These are phyloP conservation scores for Yamadazyma membranifaciens DNA, from an alignment of 1,139 yeast genomes.

Conservation along the genomic window DNA sequence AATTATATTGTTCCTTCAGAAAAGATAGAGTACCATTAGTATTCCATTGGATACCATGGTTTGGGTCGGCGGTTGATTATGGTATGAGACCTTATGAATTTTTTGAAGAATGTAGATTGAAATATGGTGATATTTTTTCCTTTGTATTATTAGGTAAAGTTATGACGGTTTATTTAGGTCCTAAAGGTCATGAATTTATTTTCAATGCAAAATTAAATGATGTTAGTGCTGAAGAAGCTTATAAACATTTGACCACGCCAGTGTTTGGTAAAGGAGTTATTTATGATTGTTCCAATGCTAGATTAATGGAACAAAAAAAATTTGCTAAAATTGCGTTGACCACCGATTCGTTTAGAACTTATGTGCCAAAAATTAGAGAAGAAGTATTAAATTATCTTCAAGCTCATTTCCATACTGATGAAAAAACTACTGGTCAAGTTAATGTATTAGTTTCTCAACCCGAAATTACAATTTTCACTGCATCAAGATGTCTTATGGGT, in stretches of 20 bases:
- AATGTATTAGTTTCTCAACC: conserved; percentile 87
- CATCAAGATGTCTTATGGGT: conserved; percentile 87
- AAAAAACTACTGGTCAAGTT: conserved; percentile 48
- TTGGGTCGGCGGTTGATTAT: conserved; percentile 84
- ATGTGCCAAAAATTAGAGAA: conserved; percentile 85
- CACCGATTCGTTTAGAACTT: conserved; percentile 74
- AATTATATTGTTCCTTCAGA: conserved; percentile 66
- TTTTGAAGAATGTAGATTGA: conserved; percentile 70
- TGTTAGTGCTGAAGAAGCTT: conserved; percentile 96
- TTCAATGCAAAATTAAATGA: conserved; percentile 87
- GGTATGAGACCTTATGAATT: conserved; percentile 94
- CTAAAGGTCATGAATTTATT: conserved; percentile 96
- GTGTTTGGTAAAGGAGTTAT: conserved; percentile 97
- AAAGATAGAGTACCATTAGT: conserved; percentile 86
- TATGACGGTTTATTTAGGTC: conserved; percentile 96
- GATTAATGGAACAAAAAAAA: conserved; percentile 97
- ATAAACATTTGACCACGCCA: conserved; percentile 92
- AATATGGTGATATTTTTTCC: conserved; percentile 90
- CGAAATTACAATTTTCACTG: conserved; percentile 94
- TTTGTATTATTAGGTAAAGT: conserved; percentile 85
- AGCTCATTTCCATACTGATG: conserved; percentile 39
- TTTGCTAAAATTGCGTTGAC: conserved; percentile 90
- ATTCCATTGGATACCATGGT: conserved; percentile 93
- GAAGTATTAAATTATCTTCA: conserved; percentile 70
- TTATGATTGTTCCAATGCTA: conserved; percentile 91